Base-by-base conservation (phyloP, 495 filamentous ascomycete species). In the Penicillium maclennaniae region DNA sequence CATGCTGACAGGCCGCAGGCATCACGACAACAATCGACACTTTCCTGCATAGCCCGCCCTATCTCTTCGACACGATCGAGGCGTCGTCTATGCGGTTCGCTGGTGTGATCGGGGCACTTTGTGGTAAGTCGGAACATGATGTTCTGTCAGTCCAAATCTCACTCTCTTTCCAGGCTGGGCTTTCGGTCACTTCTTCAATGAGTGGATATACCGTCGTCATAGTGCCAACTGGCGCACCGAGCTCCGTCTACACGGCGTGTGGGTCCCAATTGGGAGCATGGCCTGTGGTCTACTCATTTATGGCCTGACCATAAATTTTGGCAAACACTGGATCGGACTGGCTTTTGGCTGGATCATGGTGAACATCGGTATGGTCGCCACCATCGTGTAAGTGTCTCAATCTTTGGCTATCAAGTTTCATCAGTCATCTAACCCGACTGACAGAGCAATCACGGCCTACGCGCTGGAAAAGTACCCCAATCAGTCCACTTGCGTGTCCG, bases 381-480 rank as follows among this genome's bases (percentile, higher is more conserved):
- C 59, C 2, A 68, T 65, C 45, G 70, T 72, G 70, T 72, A 54
- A 59, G 66, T 66, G 14, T 17, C 7, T 16, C 0, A 8, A 19
- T 7, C 20, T 31, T 28, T 3, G 34, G 10, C 15, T 16, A 1
- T 17, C 6, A 23, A 1, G 23, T 23, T 23, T 23, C 2, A 14
- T 10, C 31, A 34, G 31, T 46, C 39, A 16, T 39, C 20, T 38
- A 37, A 15, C 37, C 6, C 26, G 19, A 21, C 4, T 37, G n/a
- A 38, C 28, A 74, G 68, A 4, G 67, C 69, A 15, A 69, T 74
- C 15, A 70, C 68, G 16, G 69, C 67, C n/a, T 66, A 71, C 48
- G 58, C 63, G 3, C 62, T 78, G 7, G 76, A 78, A 45, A 69
- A 66, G 54, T 79, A 73, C 47, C 76, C 76, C 6, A 44, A 67